phyloP scores from a whole-genome alignment of 1,284 basidiomycete species.

The Porodaedalea pini region DNA sequence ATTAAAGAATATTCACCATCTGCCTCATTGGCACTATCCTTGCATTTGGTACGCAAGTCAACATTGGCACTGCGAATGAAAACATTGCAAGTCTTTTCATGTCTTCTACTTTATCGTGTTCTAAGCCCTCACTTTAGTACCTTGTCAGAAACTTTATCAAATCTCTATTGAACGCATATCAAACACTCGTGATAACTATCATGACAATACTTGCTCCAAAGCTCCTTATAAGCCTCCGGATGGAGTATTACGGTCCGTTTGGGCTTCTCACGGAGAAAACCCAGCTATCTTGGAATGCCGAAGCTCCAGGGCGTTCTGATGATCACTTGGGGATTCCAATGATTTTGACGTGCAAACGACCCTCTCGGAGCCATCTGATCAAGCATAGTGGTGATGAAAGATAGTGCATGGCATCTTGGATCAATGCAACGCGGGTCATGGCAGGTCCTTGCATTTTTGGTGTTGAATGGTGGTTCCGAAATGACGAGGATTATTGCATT shows the following conservation, averaged over 20 bases:
- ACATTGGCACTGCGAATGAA: not conserved
- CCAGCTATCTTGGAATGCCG: not conserved
- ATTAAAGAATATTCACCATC: not conserved
- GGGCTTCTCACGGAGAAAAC: not conserved
- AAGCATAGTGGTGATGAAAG: too few relatives aligned
- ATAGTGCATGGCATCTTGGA: too few relatives aligned
- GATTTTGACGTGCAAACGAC: too few relatives aligned
- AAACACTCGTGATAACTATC: not conserved
- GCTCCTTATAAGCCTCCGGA: constrained; percentile 4
- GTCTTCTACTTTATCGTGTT: not conserved
- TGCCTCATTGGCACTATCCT: not conserved
- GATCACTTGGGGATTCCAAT: too few relatives aligned
- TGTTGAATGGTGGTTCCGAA: too few relatives aligned
- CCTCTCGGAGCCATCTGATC: too few relatives aligned
- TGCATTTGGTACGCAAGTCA: not conserved
- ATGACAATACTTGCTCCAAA: constrained; percentile 16
- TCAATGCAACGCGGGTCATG: too few relatives aligned
- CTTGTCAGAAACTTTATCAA: too few relatives aligned
- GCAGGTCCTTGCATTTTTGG: too few relatives aligned
- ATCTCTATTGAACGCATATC: not conserved
- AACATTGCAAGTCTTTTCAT: not conserved
- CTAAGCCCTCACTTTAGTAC: not conserved
- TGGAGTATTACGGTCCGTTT: not conserved
- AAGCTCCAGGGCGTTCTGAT: too few relatives aligned
- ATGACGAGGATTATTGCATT: too few relatives aligned